Conservation (phyloP, 2,329 filamentous ascomycete species). For the Ilyonectria sp. region DNA sequence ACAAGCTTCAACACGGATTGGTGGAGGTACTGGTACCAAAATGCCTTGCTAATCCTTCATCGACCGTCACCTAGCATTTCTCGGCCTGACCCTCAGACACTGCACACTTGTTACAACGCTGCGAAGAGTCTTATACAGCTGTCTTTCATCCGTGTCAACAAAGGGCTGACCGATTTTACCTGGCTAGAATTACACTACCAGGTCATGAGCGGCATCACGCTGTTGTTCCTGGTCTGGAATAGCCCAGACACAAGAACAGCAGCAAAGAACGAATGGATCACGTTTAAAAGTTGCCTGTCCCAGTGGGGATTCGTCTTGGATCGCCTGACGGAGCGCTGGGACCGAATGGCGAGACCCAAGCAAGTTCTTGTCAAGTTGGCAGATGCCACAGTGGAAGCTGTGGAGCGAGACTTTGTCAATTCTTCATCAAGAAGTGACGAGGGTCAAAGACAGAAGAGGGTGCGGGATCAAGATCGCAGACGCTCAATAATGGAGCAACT, state of each 20-base stretch:
- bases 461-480: conserved; percentile 14
- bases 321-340: conserved; percentile 37
- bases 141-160: conserved; percentile 37
- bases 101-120: conserved; percentile 35
- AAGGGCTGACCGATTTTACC: conserved; percentile 37
- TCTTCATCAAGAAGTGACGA: conserved; percentile 18
- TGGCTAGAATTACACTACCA: conserved; percentile 46
- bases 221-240: conserved; percentile 40
- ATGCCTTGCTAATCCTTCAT: conserved; percentile 42
- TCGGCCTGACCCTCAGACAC: conserved; percentile 18
- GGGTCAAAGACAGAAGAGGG: conserved; percentile 21
- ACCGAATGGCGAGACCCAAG: conserved; percentile 28
- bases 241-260: conserved; percentile 21
- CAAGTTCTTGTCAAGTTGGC: conserved; percentile 29
- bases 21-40: conserved; percentile 43
- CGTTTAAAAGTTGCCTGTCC: conserved; percentile 43
- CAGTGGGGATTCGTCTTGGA: conserved; percentile 42
- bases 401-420: conserved; percentile 26
- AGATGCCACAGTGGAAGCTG: conserved; percentile 29
- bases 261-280: conserved; percentile 38
- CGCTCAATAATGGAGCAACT: conserved; percentile 27
- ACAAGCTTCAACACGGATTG: conserved; percentile 32
- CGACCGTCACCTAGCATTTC: conserved; percentile 35
- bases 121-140: conserved; percentile 42
- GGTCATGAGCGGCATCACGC: conserved; percentile 43